A percentile compares a stretch with the other conserved stretches of the same genome.
Conservation (phyloP, 805 yeast species). For the Spathaspora passalidarum region DNA sequence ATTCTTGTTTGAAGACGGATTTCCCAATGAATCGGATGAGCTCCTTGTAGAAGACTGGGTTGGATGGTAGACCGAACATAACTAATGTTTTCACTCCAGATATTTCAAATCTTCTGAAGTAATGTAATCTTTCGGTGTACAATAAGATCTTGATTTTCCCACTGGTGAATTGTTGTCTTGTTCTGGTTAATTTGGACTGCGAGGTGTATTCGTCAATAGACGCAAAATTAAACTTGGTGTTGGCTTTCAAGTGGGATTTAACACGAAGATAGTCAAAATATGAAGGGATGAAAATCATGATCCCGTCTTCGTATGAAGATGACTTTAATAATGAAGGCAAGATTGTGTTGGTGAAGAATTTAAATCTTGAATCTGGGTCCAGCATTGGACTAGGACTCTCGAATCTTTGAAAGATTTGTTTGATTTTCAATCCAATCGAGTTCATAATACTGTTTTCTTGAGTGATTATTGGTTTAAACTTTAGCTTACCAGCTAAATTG, state of each 20-base stretch:
- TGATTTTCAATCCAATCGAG: conserved; percentile 62
- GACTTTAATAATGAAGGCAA: conserved; percentile 69
- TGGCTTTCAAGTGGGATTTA: conserved; percentile 62
- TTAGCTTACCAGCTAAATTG: conserved; percentile 60
- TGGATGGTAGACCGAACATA: conserved; percentile 80
- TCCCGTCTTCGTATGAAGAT: conserved; percentile 66
- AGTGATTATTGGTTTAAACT: conserved; percentile 47
- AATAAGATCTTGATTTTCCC: conserved; percentile 64
- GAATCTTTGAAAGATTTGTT: conserved; percentile 71
- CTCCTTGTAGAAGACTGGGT: conserved; percentile 81
- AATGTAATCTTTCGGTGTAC: conserved; percentile 94
- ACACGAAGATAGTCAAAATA: conserved; percentile 83
- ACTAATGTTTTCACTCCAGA: conserved; percentile 80
- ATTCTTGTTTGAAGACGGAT: conserved; percentile 54
- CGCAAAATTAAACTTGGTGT: conserved; percentile 63
- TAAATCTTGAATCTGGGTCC: conserved; percentile 83
- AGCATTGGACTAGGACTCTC: conserved; percentile 49
- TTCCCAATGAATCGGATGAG: conserved; percentile 65
- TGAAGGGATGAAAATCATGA: conserved; percentile 76
- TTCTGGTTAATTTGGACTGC: conserved; percentile 66
- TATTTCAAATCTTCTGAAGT: conserved; percentile 80
- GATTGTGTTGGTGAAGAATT: conserved; percentile 68
- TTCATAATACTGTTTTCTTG: conserved; percentile 55
- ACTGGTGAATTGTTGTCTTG: conserved; percentile 65
- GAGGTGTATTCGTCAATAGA: conserved; percentile 81